Evolutionary conservation across 768 basidiomycete species (phyloP).

Genomic region (Tylopilus subfusipes): DNA sequence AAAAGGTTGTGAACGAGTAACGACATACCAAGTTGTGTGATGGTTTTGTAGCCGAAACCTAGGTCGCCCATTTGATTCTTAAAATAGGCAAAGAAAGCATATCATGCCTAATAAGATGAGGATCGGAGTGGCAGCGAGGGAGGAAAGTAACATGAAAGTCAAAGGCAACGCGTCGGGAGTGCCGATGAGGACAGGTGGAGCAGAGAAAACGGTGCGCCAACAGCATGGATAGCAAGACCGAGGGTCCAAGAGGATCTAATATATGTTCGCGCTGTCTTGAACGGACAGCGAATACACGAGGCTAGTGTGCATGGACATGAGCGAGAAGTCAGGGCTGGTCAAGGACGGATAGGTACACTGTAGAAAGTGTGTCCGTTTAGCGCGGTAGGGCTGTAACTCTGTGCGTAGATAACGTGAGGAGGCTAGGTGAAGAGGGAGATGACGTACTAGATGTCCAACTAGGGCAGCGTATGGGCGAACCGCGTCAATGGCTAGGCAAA

Average conservation of each 20-base stretch:
- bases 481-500: neutral
- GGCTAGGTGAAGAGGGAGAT: neutral
- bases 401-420: conserved; percentile 3
- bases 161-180: conserved; percentile 4
- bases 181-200: neutral
- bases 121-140: conserved; percentile 65
- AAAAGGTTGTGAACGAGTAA: neutral
- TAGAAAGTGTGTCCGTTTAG: conserved; percentile 41
- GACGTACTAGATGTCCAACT: conserved; percentile 72
- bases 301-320: conserved; percentile 32
- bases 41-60: conserved; percentile 39
- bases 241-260: conserved; percentile 64
- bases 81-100: conserved; percentile 66
- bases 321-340: neutral
- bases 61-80: conserved; percentile 57
- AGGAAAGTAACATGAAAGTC: conserved; percentile 47
- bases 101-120: conserved; percentile 75
- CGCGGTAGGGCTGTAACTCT: conserved; percentile 60
- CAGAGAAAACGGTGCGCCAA: conserved; percentile 46
- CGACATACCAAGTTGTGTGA: conserved; percentile 59
- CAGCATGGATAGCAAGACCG: conserved; percentile 71
- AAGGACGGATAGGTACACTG: conserved; percentile 39
- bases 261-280: conserved; percentile 23
- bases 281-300: conserved; percentile 52
- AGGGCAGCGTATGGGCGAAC: conserved; percentile 3